A percentile compares a stretch with the other conserved stretches of the same genome.
Conservation (phyloP, 345 rosid genomes). For the Sonneratia caseolaris region DNA sequence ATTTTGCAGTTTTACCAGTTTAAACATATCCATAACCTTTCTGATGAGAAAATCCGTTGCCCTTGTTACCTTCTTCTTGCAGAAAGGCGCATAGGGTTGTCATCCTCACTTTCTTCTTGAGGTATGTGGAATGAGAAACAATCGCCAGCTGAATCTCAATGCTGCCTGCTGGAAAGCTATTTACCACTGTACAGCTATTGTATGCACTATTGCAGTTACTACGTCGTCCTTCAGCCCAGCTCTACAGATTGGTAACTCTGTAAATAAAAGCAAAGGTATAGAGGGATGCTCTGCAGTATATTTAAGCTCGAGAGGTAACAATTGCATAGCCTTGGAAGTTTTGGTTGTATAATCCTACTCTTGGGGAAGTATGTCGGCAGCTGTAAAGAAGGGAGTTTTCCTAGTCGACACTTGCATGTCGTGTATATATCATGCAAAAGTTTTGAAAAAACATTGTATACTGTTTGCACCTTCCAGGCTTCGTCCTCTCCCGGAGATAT, state of each 20-base stretch:
- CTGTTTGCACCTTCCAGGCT: background rate
- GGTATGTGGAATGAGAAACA: background rate
- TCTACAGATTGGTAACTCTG: background rate
- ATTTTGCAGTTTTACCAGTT: background rate
- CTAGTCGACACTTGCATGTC: background rate
- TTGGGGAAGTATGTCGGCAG: background rate
- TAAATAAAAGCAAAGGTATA: constrained; percentile 2
- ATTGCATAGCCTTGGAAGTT: background rate
- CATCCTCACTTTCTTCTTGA: constrained; percentile 33
- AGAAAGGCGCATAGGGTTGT: constrained; percentile 77
- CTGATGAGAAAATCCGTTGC: background rate
- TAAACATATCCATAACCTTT: background rate
- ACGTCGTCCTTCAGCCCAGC: background rate
- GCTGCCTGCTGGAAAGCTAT: constrained; percentile 5
- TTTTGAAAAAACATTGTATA: background rate
- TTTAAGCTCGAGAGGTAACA: background rate
- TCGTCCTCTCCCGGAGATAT: background rate
- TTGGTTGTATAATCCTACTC: background rate
- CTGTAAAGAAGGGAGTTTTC: background rate
- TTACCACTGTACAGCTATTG: constrained; percentile 13
- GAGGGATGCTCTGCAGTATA: background rate
- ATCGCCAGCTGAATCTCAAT: constrained; percentile 9
- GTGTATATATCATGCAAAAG: background rate
- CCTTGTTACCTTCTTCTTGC: constrained; percentile 13
- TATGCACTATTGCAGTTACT: background rate